A percentile compares a stretch with the other conserved stretches of the same genome.
These are phyloP conservation scores for Aulographum hederae DNA, from an alignment of 2,329 filamentous ascomycete species.

Conservation along the genomic window DNA sequence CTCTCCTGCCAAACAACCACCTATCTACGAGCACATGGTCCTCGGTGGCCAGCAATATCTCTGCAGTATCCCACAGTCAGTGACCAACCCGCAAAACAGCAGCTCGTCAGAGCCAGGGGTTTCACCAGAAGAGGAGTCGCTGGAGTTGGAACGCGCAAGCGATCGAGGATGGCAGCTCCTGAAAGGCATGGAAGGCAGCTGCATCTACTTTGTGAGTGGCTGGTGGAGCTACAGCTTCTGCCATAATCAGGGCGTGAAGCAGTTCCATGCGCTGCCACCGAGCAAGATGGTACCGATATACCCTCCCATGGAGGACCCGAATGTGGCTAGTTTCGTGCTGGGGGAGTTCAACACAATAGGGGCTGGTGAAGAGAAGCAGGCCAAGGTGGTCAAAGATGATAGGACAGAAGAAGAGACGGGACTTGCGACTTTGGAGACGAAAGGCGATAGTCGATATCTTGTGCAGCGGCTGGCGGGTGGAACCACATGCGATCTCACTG, in stretches of 20 bases:
- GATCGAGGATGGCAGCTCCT: conserved; percentile 66
- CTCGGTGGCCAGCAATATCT: conserved; percentile 55
- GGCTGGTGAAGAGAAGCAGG: conserved; percentile 12
- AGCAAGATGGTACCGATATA: conserved; percentile 46
- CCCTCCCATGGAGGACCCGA: conserved; percentile 60
- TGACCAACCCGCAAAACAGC: conserved; percentile 33
- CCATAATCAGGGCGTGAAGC: conserved; percentile 70
- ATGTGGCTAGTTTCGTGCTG: conserved; percentile 58
- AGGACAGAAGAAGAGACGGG: conserved; percentile 9
- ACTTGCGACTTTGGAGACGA: conserved; percentile 53
- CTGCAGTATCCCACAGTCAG: conserved; percentile 56
- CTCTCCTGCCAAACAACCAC: conserved; percentile 9
- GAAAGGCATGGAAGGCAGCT: conserved; percentile 56
- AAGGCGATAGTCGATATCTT: conserved; percentile 70
- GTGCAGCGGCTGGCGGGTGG: conserved; percentile 67
- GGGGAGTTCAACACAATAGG: conserved; percentile 35
- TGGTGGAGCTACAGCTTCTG: conserved; percentile 98
- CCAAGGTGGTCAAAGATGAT: conserved; percentile 5
- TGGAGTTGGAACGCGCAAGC: conserved; percentile 61
- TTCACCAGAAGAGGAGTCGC: conserved; percentile 58
- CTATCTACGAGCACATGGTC: conserved; percentile 54
- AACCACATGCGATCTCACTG: conserved; percentile 73
- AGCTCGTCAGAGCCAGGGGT: conserved; percentile 48
- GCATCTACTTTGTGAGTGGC: conserved; percentile 67
- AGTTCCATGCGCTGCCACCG: conserved; percentile 70